These are phyloP conservation scores for Scheffersomyces spartinae DNA, from an alignment of 805 yeast genomes.

Conservation along the genomic window DNA sequence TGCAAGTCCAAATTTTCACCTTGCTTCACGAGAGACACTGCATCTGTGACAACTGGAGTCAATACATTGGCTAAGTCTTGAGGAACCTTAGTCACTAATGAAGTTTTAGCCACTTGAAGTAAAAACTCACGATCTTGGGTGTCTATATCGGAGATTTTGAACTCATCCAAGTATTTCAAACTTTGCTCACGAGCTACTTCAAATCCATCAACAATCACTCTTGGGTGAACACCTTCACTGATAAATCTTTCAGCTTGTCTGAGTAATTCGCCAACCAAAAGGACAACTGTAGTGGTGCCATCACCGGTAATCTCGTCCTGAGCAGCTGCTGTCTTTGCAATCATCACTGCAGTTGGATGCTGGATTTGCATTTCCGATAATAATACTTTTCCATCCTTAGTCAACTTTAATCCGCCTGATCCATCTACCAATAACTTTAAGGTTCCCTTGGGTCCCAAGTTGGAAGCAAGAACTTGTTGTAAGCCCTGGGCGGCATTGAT, in stretches of 20 bases:
- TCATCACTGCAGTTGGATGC: constrained; percentile 43
- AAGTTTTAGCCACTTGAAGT: constrained; percentile 83
- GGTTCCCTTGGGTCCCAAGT: constrained; percentile 95
- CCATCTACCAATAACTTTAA: constrained; percentile 95
- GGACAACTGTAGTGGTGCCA: constrained; percentile 93
- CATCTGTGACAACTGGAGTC: constrained; percentile 93
- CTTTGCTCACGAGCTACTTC: constrained; percentile 77
- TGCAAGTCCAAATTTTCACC: constrained; percentile 64
- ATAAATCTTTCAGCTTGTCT: constrained; percentile 90
- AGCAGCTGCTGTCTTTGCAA: constrained; percentile 94
- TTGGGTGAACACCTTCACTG: constrained; percentile 91
- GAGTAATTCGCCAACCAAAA: constrained; percentile 87
- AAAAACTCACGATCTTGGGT: constrained; percentile 76
- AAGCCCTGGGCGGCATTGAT: constrained; percentile 94
- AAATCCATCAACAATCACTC: constrained; percentile 90
- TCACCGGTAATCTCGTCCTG: constrained; percentile 99
- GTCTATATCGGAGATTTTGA: constrained; percentile 37
- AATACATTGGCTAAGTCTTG: constrained; percentile 66
- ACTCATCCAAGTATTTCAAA: constrained; percentile 55
- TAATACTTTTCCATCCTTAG: constrained; percentile 93
- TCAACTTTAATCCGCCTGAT: constrained; percentile 86
- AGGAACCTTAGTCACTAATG: constrained; percentile 78
- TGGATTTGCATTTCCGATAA: constrained; percentile 95
- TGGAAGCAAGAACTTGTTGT: constrained; percentile 83
- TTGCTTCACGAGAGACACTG: constrained; percentile 69